Percentiles rank a stretch among this genome's conserved stretches.
Conservation (phyloP, 148 eudicot genomes). For the Spergularia bocconei region DNA sequence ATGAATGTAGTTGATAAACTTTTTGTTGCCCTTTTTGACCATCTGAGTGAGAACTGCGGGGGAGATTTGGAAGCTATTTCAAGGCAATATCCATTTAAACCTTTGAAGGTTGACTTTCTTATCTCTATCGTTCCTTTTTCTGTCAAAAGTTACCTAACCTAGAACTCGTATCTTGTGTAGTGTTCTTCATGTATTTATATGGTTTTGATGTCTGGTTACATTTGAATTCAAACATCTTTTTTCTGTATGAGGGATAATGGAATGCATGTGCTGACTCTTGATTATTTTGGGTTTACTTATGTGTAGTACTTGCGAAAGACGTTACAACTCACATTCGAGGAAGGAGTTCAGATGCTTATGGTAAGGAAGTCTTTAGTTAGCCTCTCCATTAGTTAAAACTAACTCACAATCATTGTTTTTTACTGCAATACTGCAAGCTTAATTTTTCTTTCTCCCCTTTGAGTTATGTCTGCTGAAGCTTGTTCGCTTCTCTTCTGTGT, state of each 20-base stretch:
- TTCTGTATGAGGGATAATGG: neutral
- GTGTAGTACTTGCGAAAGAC: conserved; percentile 79
- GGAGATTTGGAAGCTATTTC: conserved; percentile 74
- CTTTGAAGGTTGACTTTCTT: conserved; percentile 52
- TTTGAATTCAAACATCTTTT: neutral
- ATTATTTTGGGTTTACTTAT: conserved; percentile 1
- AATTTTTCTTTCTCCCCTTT: neutral
- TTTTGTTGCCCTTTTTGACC: conserved; percentile 76
- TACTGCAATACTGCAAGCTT: neutral
- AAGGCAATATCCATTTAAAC: conserved; percentile 71
- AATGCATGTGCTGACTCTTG: conserved; percentile 10
- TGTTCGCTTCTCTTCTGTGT: neutral
- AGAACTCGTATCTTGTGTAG: neutral
- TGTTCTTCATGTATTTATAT: neutral
- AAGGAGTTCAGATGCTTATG: conserved; percentile 88
- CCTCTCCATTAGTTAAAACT: neutral
- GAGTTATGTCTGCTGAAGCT: neutral
- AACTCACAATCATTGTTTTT: neutral
- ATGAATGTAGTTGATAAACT: conserved; percentile 83
- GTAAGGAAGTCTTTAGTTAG: conserved; percentile 31
- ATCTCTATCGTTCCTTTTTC: neutral
- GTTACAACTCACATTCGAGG: conserved; percentile 76
- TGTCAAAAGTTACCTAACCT: neutral
- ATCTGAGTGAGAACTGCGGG: conserved; percentile 58
- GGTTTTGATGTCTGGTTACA: neutral